Conservation (phyloP, 352 stramenopile genomes). For the Phytophthora rubi region DNA sequence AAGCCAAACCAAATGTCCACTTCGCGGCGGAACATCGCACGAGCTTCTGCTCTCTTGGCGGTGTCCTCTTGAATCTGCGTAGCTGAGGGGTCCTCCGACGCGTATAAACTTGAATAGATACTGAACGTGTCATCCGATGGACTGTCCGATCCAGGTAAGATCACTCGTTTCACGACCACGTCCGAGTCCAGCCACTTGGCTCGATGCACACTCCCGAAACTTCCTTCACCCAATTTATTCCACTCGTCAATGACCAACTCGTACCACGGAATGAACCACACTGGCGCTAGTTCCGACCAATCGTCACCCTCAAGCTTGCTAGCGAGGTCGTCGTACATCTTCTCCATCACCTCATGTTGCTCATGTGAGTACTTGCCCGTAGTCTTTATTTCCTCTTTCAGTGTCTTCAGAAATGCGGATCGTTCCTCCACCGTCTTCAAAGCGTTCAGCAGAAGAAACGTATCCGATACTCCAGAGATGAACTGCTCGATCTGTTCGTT, state of each 20-base stretch:
- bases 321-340: neutral
- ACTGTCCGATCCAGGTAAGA: neutral
- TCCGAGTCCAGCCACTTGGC: neutral
- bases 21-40: conserved; percentile 11
- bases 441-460: neutral
- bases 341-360: neutral
- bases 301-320: neutral
- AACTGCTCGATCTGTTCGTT: too few species aligned
- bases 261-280: neutral
- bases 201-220: neutral
- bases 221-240: neutral
- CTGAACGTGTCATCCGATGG: too few species aligned
- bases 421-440: neutral
- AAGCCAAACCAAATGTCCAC: conserved; percentile 26
- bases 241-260: neutral
- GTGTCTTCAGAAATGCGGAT: neutral
- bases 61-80: neutral
- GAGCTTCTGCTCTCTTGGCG: neutral
- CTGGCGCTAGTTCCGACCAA: neutral
- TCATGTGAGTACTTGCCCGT: neutral
- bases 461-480: neutral
- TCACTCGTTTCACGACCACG: neutral
- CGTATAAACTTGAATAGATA: too few species aligned
- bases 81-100: neutral
- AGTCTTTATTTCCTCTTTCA: neutral